Percentiles rank a stretch among this genome's conserved stretches.
phyloP scores from a whole-genome alignment of 305 asterid species.

The Fraxinus paxiana region DNA sequence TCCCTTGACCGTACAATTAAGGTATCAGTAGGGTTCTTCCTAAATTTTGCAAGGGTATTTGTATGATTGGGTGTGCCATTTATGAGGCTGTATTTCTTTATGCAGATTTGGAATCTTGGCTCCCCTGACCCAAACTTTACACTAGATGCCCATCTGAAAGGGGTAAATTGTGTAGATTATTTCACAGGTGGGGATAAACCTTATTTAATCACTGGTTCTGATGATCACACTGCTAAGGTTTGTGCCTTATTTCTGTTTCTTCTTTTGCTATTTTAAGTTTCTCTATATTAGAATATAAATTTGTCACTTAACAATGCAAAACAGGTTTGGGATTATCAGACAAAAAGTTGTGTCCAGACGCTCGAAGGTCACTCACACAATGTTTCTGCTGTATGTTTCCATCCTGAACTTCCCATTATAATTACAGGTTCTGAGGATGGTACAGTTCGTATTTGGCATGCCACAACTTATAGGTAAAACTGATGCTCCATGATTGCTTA shows the following conservation, averaged over 20 bases:
- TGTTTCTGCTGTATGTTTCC: conserved; percentile 60
- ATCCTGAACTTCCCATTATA: conserved; percentile 58
- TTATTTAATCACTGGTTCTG: conserved; percentile 59
- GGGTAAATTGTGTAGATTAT: conserved; percentile 68
- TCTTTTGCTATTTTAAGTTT: conserved; percentile 16
- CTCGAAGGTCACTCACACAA: conserved; percentile 64
- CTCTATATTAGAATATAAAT: conserved; percentile 3
- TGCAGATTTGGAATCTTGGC: conserved; percentile 63
- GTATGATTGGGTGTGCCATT: background rate
- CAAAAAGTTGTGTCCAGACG: conserved; percentile 59
- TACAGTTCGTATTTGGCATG: conserved; percentile 60
- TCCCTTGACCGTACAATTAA: conserved; percentile 67
- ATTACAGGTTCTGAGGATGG: conserved; percentile 70
- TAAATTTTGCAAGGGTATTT: background rate
- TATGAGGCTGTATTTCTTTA: conserved; percentile 21
- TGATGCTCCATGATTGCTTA: conserved; percentile 11
- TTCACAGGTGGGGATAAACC: conserved; percentile 61
- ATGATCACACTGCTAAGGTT: conserved; percentile 74
- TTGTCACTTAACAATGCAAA: conserved; percentile 19
- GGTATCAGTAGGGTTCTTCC: conserved; percentile 26
- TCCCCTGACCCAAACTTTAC: conserved; percentile 66
- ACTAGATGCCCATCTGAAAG: conserved; percentile 61
- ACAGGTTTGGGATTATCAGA: conserved; percentile 68
- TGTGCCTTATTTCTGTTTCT: conserved; percentile 18
- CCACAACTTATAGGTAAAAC: conserved; percentile 59